These are phyloP conservation scores for Tritrichomonas musculus DNA, from an alignment of 208 protist species.

Conservation along the genomic window DNA sequence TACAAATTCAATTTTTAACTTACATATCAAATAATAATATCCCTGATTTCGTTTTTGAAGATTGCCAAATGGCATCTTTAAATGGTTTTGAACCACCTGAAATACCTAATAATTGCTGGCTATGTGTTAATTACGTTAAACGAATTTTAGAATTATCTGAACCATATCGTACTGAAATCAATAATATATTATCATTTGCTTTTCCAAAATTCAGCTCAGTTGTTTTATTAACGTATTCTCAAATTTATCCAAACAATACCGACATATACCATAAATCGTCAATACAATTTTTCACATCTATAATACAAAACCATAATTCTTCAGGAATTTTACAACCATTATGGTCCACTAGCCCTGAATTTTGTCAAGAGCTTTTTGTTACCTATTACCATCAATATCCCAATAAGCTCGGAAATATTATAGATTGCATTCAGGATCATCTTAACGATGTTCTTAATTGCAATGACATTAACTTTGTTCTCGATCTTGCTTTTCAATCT, in stretches of 20 bases:
- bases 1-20: not conserved
- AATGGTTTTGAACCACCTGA: not conserved
- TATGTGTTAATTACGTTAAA: not conserved
- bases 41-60: too few species aligned
- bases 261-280: not conserved
- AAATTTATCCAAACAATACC: not conserved
- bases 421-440: not conserved
- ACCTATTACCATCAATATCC: not conserved
- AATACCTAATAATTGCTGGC: not conserved
- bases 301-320: not conserved
- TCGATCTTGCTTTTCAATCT: not conserved
- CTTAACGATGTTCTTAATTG: not conserved
- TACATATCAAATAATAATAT: not conserved
- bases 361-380: not conserved
- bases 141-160: not conserved
- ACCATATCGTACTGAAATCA: not conserved
- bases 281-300: not conserved
- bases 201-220: not conserved
- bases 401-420: not conserved
- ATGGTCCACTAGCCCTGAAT: not conserved
- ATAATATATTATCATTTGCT: not conserved
- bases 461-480: not conserved
- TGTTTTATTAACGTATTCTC: not conserved
- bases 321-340: not conserved
- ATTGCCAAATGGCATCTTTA: too few species aligned